phyloP scores from a whole-genome alignment of 176 grass and related monocot species.

The Raddia distichophylla region DNA sequence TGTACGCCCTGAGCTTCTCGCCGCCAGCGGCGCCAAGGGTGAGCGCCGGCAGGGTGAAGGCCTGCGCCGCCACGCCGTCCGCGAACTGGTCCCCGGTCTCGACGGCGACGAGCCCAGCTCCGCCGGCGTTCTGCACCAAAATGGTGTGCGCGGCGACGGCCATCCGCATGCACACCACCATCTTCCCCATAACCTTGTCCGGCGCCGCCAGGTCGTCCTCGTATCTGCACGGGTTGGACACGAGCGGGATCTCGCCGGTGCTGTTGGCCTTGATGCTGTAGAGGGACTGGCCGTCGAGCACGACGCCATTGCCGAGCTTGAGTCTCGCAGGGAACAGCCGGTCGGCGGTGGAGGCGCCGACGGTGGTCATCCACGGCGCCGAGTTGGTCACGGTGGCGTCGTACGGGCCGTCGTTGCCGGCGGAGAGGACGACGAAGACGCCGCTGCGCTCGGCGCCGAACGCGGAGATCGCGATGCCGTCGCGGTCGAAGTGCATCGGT shows the following conservation, averaged over 20 bases:
- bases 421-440: constrained; percentile 38
- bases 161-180: background rate
- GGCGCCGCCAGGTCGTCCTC: background rate
- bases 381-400: background rate
- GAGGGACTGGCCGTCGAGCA: constrained; percentile 39
- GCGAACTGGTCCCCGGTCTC: background rate
- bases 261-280: constrained; percentile 11
- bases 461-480: constrained; percentile 5
- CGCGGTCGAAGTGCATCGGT: background rate
- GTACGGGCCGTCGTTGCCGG: background rate
- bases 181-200: constrained; percentile 39
- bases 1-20: constrained; percentile 19
- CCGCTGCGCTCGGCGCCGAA: constrained; percentile 37
- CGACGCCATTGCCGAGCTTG: constrained; percentile 32
- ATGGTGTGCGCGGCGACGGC: background rate
- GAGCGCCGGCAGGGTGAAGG: constrained; percentile 43
- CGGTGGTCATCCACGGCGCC: constrained; percentile 48
- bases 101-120: constrained; percentile 22
- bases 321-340: constrained; percentile 40
- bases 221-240: background rate
- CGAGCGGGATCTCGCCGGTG: constrained; percentile 5
- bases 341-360: constrained; percentile 44
- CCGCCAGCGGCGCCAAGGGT: background rate
- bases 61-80: background rate
- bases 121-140: constrained; percentile 29